These are phyloP conservation scores for Saccharomycopsis olivae DNA, from an alignment of 805 yeast genomes.

Conservation along the genomic window DNA sequence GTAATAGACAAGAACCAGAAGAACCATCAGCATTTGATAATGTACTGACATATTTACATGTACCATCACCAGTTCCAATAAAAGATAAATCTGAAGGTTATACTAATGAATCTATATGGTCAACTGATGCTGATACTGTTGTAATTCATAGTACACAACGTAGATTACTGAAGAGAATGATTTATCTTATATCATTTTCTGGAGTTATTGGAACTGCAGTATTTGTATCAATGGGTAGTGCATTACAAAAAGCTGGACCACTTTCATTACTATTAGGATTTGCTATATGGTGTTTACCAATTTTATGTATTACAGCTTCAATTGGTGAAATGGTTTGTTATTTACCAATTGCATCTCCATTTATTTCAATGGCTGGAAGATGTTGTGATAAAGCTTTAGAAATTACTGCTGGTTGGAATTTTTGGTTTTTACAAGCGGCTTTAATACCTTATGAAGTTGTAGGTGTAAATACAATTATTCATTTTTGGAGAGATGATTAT, in stretches of 20 bases:
- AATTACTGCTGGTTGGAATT: slow-evolving; percentile 70
- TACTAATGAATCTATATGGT: too few species aligned
- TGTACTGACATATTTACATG: too few species aligned
- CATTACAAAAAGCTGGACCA: slow-evolving; percentile 59
- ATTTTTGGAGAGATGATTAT: slow-evolving; percentile 72
- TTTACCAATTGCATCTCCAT: slow-evolving; percentile 69
- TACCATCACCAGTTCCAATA: too few species aligned
- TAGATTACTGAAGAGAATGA: slow-evolving; percentile 39
- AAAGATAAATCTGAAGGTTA: too few species aligned
- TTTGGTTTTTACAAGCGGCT: slow-evolving; percentile 64
- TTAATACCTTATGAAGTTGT: slow-evolving; percentile 78
- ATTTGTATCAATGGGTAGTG: slow-evolving; percentile 62
- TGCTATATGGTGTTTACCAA: slow-evolving; percentile 58
- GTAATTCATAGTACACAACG: slow-evolving; percentile 13
- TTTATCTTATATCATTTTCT: slow-evolving; percentile 69
- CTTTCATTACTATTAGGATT: slow-evolving; percentile 57
- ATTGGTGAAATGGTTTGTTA: slow-evolving; percentile 76
- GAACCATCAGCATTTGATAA: too few species aligned
- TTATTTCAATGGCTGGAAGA: slow-evolving; percentile 61
- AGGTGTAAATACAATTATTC: slow-evolving; percentile 67
- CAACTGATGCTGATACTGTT: too few species aligned
- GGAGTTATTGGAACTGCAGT: slow-evolving; percentile 78
- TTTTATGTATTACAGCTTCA: slow-evolving; percentile 53
- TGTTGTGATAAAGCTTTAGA: slow-evolving; percentile 71
- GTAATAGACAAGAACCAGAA: not conserved